A percentile compares a stretch with the other conserved stretches of the same genome.
phyloP scores from a whole-genome alignment of 495 filamentous ascomycete species.

The Choiromyces venosus region DNA sequence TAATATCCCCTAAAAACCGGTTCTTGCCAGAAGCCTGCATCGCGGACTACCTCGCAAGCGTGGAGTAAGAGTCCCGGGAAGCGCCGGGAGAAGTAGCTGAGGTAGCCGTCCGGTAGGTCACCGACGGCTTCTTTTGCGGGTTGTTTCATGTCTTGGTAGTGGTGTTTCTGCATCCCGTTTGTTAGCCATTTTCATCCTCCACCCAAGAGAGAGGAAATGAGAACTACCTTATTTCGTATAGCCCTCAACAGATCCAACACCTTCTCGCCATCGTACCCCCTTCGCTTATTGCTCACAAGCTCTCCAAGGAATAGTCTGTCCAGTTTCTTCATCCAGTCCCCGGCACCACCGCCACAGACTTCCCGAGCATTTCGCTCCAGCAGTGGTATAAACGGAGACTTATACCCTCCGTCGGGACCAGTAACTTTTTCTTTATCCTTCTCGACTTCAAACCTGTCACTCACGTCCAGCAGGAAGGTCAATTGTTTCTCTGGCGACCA shows the following conservation, averaged over 20 bases:
- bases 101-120: slow-evolving; percentile 72
- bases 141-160: slow-evolving; percentile 86
- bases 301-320: slow-evolving; percentile 72
- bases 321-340: slow-evolving; percentile 70
- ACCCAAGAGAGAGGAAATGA: background rate
- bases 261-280: slow-evolving; percentile 70
- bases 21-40: slow-evolving; percentile 36
- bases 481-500: slow-evolving; percentile 83
- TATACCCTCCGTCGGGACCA: slow-evolving; percentile 55
- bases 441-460: slow-evolving; percentile 91
- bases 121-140: slow-evolving; percentile 74
- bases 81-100: slow-evolving; percentile 72
- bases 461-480: slow-evolving; percentile 84
- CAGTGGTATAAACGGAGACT: slow-evolving; percentile 56
- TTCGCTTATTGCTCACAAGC: slow-evolving; percentile 84
- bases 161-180: slow-evolving; percentile 52
- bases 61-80: slow-evolving; percentile 77
- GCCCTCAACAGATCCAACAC: slow-evolving; percentile 85
- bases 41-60: slow-evolving; percentile 30
- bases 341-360: slow-evolving; percentile 53
- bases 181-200: slow-evolving; percentile 5
- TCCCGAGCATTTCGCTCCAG: slow-evolving; percentile 55
- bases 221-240: slow-evolving; percentile 70
- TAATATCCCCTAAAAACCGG: slow-evolving; percentile 26
- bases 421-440: slow-evolving; percentile 71